Evolutionary conservation across 495 filamentous ascomycete species (phyloP), one percentile per base, ranked within the genome.

Genomic region (Penicillium cataractarum): DNA sequence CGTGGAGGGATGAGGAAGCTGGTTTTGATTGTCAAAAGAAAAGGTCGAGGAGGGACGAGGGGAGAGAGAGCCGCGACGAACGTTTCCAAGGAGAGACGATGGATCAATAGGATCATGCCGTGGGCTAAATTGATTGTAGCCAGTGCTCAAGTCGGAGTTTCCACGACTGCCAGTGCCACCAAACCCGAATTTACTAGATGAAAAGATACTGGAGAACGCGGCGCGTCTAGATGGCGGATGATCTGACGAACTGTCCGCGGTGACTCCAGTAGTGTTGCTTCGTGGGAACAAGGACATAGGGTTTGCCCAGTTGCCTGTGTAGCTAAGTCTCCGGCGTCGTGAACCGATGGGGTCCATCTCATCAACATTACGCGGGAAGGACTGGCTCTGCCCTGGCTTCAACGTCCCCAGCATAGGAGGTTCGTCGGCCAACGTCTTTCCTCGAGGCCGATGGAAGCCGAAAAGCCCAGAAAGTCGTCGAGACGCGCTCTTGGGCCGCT

Each of bases 21-120:
- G 70, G 54, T 85, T 84, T 35, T 76, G 70, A 39, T 84, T 84
- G 55, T 95, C 92, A 54, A 88, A 87, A 0, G 91, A 93, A 8
- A 90, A 88, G 29, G 90, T 91, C 15, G 92, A 94, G 2, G 88
- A 84, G 26, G 92, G 91, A 27, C 92, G 80, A 3, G 90, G 89
- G 37, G 90, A 92, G 54, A 89, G 80, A 15, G 88, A 83, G 51
- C 88, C 86, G 19, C 88, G 80, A 56, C 78, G 72, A 68, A 81
- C 71, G 24, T 86, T 81, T 29, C 86, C 83, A 17, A 83, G 74
- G 26, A 84, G 76, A 19, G 78, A 78, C 9, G 79, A 74, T 6
- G 84, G 78, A 58, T 88, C 86, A 42, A 86, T 79, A 5, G 83
- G 80, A 62, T 88, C 87, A 57, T 84, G 79, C 29, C 80, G 81